Evolutionary conservation across 257 asterid genomes (phyloP).

Genomic region (Echites panduratus): DNA sequence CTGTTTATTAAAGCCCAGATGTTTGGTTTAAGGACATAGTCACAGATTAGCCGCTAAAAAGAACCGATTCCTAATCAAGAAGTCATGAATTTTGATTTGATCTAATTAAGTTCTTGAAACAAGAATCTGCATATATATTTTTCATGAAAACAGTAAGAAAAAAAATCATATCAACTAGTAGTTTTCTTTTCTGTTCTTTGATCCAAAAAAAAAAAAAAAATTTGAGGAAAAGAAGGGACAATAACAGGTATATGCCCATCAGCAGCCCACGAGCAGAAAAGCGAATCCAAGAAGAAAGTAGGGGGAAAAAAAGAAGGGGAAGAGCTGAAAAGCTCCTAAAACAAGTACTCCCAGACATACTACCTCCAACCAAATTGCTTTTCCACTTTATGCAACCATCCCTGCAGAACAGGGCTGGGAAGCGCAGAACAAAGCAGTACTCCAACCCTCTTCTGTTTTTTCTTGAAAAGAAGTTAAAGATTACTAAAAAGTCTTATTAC

Average conservation of each 20-base stretch:
- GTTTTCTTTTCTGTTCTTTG: neutral
- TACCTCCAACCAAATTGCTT: constrained; percentile 32
- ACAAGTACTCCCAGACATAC: constrained; percentile 18
- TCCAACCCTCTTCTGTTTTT: neutral
- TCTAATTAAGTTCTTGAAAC: too few species aligned
- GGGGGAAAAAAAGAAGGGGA: constrained; percentile 5
- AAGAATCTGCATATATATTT: too few species aligned
- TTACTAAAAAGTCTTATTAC: too few species aligned
- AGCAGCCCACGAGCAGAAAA: constrained; percentile 34
- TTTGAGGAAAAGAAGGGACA: neutral
- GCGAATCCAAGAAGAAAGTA: constrained; percentile 38
- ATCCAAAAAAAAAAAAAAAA: neutral
- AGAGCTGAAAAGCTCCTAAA: constrained; percentile 22
- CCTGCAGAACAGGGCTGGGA: neutral
- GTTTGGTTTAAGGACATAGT: too few species aligned
- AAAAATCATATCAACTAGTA: neutral
- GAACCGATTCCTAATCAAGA: too few species aligned
- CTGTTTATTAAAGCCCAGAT: too few species aligned
- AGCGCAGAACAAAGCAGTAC: neutral
- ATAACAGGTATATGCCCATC: constrained; percentile 14
- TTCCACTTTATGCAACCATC: constrained; percentile 22
- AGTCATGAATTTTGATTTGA: too few species aligned
- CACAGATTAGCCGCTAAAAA: too few species aligned
- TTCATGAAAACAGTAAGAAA: neutral
- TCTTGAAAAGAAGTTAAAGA: neutral